Evolutionary conservation across 176 grass and related monocot species (phyloP).

Genomic region (Thalia dealbata): DNA sequence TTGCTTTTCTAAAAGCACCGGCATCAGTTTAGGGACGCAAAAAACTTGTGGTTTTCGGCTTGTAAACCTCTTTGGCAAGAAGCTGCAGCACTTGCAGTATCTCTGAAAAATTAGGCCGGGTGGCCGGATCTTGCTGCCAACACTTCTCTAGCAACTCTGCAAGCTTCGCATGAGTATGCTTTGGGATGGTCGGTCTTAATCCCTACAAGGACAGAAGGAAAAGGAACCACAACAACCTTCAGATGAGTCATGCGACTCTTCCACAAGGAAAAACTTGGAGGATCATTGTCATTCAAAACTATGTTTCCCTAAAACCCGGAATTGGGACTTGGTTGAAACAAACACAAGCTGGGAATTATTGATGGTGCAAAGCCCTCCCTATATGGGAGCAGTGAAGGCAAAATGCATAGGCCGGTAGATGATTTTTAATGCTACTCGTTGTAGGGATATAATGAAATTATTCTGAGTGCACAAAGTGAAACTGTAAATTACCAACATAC

Average conservation of each 20-base stretch:
- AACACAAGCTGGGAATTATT: too few species aligned
- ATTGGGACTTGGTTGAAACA: too few species aligned
- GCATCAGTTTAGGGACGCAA: neutral
- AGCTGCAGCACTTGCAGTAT: constrained; percentile 44
- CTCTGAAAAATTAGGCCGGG: constrained; percentile 56
- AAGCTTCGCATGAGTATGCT: constrained; percentile 48
- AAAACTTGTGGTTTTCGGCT: neutral
- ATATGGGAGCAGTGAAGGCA: neutral
- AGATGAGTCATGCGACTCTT: too few species aligned
- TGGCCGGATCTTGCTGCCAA: constrained; percentile 54
- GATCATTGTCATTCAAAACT: too few species aligned
- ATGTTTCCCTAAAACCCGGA: too few species aligned
- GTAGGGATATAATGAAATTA: neutral
- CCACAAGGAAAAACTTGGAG: too few species aligned
- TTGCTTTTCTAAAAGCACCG: neutral
- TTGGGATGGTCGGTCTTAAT: constrained; percentile 59
- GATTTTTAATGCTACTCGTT: neutral
- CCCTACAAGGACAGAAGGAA: constrained; percentile 30
- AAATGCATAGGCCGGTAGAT: neutral
- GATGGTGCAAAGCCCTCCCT: too few species aligned
- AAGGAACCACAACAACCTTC: neutral
- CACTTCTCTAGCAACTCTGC: constrained; percentile 51
- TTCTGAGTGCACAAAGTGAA: neutral
- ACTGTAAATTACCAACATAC: constrained; percentile 15
- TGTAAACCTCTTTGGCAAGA: constrained; percentile 64